Conservation (phyloP, 1,284 basidiomycete species). For the Leucoagaricus sp. region DNA sequence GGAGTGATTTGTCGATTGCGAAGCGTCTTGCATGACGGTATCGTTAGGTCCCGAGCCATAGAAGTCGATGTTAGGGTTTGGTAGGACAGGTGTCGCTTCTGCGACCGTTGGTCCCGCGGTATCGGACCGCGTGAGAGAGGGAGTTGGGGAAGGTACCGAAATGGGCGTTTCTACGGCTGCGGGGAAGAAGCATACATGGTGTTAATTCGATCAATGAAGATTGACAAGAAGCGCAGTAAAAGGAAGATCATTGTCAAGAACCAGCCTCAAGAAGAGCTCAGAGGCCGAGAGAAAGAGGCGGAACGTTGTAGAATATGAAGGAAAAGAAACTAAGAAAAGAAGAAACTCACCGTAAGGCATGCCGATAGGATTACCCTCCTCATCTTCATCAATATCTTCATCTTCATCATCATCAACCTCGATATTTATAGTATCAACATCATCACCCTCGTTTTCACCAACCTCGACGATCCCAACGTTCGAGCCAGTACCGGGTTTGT, state of each 20-base stretch:
- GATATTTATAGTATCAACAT: not conserved
- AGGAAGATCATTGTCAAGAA: not conserved
- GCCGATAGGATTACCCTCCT: not conserved
- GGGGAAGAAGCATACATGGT: slow-evolving; percentile 3
- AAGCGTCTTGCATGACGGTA: not conserved
- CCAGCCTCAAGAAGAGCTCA: not conserved
- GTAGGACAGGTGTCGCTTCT: not conserved
- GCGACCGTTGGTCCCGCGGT: not conserved
- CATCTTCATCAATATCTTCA: not conserved
- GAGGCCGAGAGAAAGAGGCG: not conserved
- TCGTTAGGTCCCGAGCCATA: not conserved
- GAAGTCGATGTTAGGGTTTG: not conserved
- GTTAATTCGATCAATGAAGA: not conserved
- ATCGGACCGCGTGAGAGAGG: slow-evolving; percentile 14
- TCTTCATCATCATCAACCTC: not conserved
- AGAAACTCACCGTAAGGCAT: slow-evolving; percentile 9
- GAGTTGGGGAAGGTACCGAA: slow-evolving; percentile 32
- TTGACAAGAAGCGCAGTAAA: not conserved
- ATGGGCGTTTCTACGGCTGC: slow-evolving; percentile 39
- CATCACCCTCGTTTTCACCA: slow-evolving; percentile 21
- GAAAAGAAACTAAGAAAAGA: not conserved
- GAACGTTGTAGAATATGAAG: slow-evolving; percentile 9
- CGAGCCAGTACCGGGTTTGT: slow-evolving; percentile 15
- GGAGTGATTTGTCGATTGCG: too few relatives aligned
- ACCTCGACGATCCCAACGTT: slow-evolving; percentile 26